phyloP scores from a whole-genome alignment of 257 asterid species.

The Coffea canephora region DNA sequence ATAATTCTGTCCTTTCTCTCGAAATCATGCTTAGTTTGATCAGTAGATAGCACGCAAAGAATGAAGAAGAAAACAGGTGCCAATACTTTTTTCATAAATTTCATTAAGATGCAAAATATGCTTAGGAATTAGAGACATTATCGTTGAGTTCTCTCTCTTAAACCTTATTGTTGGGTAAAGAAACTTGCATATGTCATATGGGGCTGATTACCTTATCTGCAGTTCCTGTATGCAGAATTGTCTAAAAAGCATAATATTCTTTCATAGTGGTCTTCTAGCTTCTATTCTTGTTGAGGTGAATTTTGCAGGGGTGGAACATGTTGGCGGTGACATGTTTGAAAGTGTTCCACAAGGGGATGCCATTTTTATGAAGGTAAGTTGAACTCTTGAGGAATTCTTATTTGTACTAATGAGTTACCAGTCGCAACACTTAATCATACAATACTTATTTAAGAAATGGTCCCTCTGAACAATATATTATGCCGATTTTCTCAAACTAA shows the following conservation, averaged over 20 bases:
- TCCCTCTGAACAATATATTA: too few species aligned
- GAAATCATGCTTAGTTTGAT: background rate
- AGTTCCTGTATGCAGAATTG: background rate
- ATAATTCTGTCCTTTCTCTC: background rate
- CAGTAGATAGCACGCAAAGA: background rate
- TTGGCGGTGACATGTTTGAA: slow-evolving; percentile 35
- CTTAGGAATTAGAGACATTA: too few species aligned
- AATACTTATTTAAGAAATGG: background rate
- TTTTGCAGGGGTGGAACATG: slow-evolving; percentile 41
- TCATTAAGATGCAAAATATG: too few species aligned
- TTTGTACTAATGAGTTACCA: background rate
- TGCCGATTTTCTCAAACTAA: too few species aligned
- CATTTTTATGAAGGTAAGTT: slow-evolving; percentile 32
- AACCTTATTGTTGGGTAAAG: too few species aligned
- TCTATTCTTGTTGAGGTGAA: too few species aligned
- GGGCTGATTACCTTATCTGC: background rate
- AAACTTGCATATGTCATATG: background rate
- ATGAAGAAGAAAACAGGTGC: too few species aligned
- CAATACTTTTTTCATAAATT: too few species aligned
- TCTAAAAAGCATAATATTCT: background rate
- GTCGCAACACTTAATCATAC: background rate
- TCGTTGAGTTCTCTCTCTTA: too few species aligned
- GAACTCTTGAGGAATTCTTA: background rate
- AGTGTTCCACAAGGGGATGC: slow-evolving; percentile 31
- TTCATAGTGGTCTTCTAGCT: too few species aligned